Evolutionary conservation across 306 rosid genomes (phyloP).

Genomic region (Gynostemma pentaphyllum): DNA sequence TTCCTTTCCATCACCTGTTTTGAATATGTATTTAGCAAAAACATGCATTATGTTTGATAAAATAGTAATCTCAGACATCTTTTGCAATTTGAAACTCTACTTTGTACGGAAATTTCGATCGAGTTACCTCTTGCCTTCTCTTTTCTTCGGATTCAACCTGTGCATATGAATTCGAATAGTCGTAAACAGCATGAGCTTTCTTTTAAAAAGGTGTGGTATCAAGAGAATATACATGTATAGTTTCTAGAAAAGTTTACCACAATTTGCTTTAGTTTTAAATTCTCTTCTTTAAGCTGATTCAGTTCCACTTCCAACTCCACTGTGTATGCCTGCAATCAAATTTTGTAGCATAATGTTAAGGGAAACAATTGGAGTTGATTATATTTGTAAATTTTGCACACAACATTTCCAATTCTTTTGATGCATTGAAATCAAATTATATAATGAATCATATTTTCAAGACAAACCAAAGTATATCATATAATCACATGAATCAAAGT

Average conservation of each 20-base stretch:
- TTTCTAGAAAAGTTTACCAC: conserved; percentile 28
- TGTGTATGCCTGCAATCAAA: conserved; percentile 49
- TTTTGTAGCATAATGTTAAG: background rate
- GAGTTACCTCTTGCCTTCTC: conserved; percentile 38
- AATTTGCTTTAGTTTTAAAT: conserved; percentile 34
- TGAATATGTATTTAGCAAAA: too few species aligned
- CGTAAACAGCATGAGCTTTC: background rate
- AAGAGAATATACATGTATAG: background rate
- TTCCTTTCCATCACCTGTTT: conserved; percentile 25
- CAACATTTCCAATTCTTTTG: background rate
- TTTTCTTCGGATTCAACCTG: conserved; percentile 47
- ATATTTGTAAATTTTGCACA: too few species aligned
- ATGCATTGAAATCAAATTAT: too few species aligned
- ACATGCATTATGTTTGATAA: background rate
- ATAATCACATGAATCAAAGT: background rate
- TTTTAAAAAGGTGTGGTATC: too few species aligned
- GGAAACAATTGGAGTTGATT: background rate
- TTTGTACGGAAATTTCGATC: background rate
- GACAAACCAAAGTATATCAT: too few species aligned
- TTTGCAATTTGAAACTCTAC: too few species aligned
- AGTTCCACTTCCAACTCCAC: conserved; percentile 65
- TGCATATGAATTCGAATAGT: background rate
- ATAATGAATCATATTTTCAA: too few species aligned
- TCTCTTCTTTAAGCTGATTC: conserved; percentile 44
- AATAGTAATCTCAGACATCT: background rate